Base-by-base conservation (phyloP, 2,329 filamentous ascomycete species). In the Iodosphaeria phyllophila region DNA sequence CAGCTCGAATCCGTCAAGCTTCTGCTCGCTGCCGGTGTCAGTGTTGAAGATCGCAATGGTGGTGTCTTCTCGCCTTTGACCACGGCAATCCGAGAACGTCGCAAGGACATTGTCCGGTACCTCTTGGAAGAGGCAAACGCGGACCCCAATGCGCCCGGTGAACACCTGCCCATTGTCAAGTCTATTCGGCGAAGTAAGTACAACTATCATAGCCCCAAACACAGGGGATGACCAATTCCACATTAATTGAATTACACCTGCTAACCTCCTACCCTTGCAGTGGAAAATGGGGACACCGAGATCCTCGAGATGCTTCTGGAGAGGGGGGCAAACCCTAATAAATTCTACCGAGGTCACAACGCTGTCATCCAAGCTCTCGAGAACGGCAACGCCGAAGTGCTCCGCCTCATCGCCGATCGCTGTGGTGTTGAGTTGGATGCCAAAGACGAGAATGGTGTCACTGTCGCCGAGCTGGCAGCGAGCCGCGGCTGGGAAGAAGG, bases 61-160 rank as follows among this genome's bases (percentile, higher is more conserved):
- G 74, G 74, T 26, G 73, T 77, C 24, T 79, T 78, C 50, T 74
- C 68, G 1, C 67, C 70, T 0, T 56, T 77, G 4, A 77, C 71
- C 0, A 73, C 68, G 0, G 68, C 69, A 6, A 65, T 76, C 28
- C 66, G 71, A 8, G 72, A 77, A 43, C 52, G 64, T 14, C 57
- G 58, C 35, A 63, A 58, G 22, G 59, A 63, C 1, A 74, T 76
- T 28, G 66, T 74, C 20, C 44, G 43, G 4, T 76, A 56, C 47
- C 56, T 77, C 7, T 52, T 77, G 29, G 24, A 32, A 20, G 21
- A 20, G 31, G 69, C 60, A 2, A 60, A 59, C 6, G 72, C 71
- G 0, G 67, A 76, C 36, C 58, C 68, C 22, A 76, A 76, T 40
- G 54, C 64, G 0, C 71, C 73, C 0, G 73, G 73, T 12, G 73